A percentile compares a stretch with the other conserved stretches of the same genome.
These are phyloP conservation scores for Boletellus emodensis DNA, from an alignment of 768 basidiomycete genomes.

Conservation along the genomic window DNA sequence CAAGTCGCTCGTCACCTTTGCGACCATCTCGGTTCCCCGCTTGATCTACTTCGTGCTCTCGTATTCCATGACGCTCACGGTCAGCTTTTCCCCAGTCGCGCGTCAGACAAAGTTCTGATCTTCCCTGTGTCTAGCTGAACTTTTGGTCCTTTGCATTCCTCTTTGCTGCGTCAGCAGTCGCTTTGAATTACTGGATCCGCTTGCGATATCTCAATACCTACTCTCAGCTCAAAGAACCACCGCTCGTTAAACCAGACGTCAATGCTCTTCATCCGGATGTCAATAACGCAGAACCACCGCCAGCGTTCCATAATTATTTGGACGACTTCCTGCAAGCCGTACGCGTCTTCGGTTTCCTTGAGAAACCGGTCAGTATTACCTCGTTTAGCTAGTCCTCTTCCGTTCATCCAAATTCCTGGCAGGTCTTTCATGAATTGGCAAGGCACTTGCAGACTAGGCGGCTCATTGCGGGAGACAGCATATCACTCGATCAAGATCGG, in stretches of 20 bases:
- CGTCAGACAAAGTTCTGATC: not conserved
- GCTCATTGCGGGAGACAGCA: slow-evolving; percentile 93
- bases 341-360: slow-evolving; percentile 92
- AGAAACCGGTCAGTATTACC: slow-evolving; percentile 74
- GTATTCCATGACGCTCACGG: slow-evolving; percentile 87
- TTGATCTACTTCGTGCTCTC: slow-evolving; percentile 75
- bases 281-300: slow-evolving; percentile 65
- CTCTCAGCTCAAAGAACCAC: slow-evolving; percentile 74
- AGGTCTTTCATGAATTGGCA: slow-evolving; percentile 97
- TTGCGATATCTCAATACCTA: slow-evolving; percentile 76
- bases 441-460: slow-evolving; percentile 92
- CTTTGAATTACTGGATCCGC: slow-evolving; percentile 80
- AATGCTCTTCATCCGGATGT: slow-evolving; percentile 91
- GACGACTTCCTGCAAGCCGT: slow-evolving; percentile 97
- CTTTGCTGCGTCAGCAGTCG: slow-evolving; percentile 61
- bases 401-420: not conserved
- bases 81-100: slow-evolving; percentile 31
- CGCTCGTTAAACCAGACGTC: slow-evolving; percentile 76
- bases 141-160: slow-evolving; percentile 88
- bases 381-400: not conserved
- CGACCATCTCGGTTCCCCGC: slow-evolving; percentile 78
- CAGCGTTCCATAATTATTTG: slow-evolving; percentile 91
- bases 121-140: slow-evolving; percentile 54
- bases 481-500: slow-evolving; percentile 86
- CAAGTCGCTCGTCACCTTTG: slow-evolving; percentile 69